Evolutionary conservation across 2,329 filamentous ascomycete genomes (phyloP), one percentile per base, ranked within the genome.

Genomic region (Dactylonectria macrodidyma): DNA sequence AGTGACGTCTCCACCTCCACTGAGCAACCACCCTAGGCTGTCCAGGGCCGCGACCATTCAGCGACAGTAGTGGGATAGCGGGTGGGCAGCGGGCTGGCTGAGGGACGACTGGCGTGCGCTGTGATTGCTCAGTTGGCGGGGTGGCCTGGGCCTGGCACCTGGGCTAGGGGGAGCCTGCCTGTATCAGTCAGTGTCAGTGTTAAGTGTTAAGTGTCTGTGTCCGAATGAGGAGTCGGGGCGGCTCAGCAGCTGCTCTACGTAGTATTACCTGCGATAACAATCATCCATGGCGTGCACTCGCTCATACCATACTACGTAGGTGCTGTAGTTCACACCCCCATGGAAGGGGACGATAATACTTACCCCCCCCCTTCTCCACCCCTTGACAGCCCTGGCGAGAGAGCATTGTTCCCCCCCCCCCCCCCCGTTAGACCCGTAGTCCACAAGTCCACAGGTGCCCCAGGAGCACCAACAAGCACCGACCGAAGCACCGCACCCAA

Each of bases 1-100:
- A 68, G 69, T 68, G 68, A 70, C 59, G 62, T 73, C 73, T 48
- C 74, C 74, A 76, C 74, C 73, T 76, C 70, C 71, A 62, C 74
- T 74, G 70, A 76, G 74, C 74, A 76, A 76, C 74, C 72, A 70
- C 74, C 66, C 65, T 66, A 69, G 51, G 62, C 50, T 44, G 68
- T 58, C 68, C 67, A 58, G 71, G 71, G 67, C 69, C 65, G 54
- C 69, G 58, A 68, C 73, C 73, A 75, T 67, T 75, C 72, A 75
- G 69, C 68, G 67, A 65, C 58, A 38, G 41, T 44, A 58, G 57
- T 62, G 65, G 70, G 65, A 66, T 75, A 57, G 58, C 41, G 61
- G 64, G 69, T 71, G 73, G 72, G 69, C 57, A 59, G 56, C 26
- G 63, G 68, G 58, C 71, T 67, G 67, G 67, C 72, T 75, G 66